Conservation (phyloP, 2,329 filamentous ascomycete genomes). For the Phaeosphaeriaceae sp. region DNA sequence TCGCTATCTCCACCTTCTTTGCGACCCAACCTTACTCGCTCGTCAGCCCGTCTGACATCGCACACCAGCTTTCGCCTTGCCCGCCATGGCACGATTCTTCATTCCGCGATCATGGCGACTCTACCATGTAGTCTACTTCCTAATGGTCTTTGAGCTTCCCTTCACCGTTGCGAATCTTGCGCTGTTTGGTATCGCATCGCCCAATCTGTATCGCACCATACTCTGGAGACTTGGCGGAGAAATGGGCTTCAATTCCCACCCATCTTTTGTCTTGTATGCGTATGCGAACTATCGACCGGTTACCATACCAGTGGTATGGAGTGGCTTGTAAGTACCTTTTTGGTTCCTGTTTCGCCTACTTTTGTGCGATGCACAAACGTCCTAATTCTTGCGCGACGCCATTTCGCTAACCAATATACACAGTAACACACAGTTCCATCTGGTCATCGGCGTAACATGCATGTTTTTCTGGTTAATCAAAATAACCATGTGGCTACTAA, state of each 20-base stretch:
- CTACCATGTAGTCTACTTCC: constrained; percentile 58
- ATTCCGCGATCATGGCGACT: constrained; percentile 62
- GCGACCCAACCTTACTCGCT: constrained; percentile 13
- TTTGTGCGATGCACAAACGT: not conserved
- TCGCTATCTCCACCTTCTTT: constrained; percentile 10
- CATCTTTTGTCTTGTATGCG: constrained; percentile 71
- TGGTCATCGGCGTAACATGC: constrained; percentile 75
- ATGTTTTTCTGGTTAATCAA: constrained; percentile 79
- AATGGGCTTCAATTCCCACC: constrained; percentile 76
- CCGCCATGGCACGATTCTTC: constrained; percentile 52
- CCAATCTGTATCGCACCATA: constrained; percentile 72
- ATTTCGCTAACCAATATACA: not conserved
- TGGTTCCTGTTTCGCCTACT: not conserved
- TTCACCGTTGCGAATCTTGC: constrained; percentile 70
- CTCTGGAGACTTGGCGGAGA: constrained; percentile 76
- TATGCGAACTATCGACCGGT: constrained; percentile 73
- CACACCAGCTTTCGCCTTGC: constrained; percentile 4
- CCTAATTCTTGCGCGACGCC: not conserved
- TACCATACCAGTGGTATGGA: constrained; percentile 73
- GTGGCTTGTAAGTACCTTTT: constrained; percentile 65
- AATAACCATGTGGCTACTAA: constrained; percentile 72
- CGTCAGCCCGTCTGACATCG: constrained; percentile 1
- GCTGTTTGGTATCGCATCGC: constrained; percentile 75
- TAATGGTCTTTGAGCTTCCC: constrained; percentile 70
- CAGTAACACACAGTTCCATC: constrained; percentile 77